Evolutionary conservation across 2,329 filamentous ascomycete species (phyloP).

Genomic region (Sclerotinia subarctica): DNA sequence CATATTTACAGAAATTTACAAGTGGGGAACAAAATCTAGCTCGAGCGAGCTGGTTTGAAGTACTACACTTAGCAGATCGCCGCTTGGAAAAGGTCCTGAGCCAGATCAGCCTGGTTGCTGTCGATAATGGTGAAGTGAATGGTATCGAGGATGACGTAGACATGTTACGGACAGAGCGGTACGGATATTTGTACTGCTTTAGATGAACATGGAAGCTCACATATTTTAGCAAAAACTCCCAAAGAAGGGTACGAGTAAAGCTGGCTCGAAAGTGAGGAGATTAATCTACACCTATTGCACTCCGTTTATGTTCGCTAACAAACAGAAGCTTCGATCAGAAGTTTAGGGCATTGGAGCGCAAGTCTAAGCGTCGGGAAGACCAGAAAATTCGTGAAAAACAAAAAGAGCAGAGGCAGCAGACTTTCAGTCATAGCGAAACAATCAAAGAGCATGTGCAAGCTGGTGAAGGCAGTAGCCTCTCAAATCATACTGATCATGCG

Average conservation of each 20-base stretch:
- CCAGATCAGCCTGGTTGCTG: not conserved
- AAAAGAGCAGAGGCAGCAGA: not conserved
- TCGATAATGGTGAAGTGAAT: not conserved
- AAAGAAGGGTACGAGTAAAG: not conserved
- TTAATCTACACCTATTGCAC: not conserved
- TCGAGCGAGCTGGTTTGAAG: not conserved
- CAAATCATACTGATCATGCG: not conserved
- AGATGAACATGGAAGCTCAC: not conserved
- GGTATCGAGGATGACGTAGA: not conserved
- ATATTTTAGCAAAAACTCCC: fast-evolving
- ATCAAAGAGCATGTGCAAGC: not conserved
- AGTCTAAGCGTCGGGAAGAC: not conserved
- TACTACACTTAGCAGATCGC: not conserved
- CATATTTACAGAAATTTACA: not conserved
- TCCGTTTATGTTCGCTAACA: not conserved
- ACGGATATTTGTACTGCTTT: not conserved
- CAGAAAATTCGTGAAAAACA: not conserved
- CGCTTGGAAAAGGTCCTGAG: not conserved
- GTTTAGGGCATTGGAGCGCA: not conserved
- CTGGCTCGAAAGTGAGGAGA: not conserved
- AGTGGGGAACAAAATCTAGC: not conserved
- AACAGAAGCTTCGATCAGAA: not conserved
- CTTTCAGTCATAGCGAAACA: not conserved
- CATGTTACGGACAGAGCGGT: fast-evolving
- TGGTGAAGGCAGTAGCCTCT: not conserved